Conservation (phyloP, 176 grass and related monocot genomes). For the Raddia distichophylla region DNA sequence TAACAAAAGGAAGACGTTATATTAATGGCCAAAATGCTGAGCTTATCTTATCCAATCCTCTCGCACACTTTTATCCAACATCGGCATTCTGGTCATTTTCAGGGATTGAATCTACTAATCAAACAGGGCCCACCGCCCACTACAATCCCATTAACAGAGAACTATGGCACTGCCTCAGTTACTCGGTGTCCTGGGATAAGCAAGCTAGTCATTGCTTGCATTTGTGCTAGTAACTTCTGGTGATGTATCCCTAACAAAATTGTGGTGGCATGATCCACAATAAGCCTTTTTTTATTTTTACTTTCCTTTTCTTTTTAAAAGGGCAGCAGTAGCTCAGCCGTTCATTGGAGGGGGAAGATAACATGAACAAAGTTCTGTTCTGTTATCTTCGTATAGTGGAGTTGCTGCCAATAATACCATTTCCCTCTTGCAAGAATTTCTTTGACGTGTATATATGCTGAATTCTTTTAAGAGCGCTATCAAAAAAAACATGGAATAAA, state of each 20-base stretch:
- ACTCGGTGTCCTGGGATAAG: conserved; percentile 16
- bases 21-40: neutral
- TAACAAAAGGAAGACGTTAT: neutral
- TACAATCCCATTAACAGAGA: conserved; percentile 1
- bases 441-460: neutral
- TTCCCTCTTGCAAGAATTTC: neutral
- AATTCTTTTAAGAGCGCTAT: too few species aligned
- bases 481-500: neutral
- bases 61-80: conserved; percentile 4
- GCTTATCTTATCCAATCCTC: conserved; percentile 50
- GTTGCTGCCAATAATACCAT: neutral
- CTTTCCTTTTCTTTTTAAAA: too few species aligned
- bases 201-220: neutral
- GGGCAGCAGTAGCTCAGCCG: too few species aligned
- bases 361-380: neutral
- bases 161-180: neutral
- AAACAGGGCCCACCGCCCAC: conserved; percentile 31
- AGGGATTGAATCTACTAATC: conserved; percentile 5
- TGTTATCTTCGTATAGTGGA: neutral
- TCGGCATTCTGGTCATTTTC: conserved; percentile 27
- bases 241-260: neutral
- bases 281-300: neutral
- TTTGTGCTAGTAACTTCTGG: neutral
- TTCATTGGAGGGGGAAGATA: too few species aligned
- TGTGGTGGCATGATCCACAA: neutral